Evolutionary conservation across 73 alveolate genomes (phyloP), one percentile per base, ranked within the genome.

Genomic region (Paramecium sonneborni): DNA sequence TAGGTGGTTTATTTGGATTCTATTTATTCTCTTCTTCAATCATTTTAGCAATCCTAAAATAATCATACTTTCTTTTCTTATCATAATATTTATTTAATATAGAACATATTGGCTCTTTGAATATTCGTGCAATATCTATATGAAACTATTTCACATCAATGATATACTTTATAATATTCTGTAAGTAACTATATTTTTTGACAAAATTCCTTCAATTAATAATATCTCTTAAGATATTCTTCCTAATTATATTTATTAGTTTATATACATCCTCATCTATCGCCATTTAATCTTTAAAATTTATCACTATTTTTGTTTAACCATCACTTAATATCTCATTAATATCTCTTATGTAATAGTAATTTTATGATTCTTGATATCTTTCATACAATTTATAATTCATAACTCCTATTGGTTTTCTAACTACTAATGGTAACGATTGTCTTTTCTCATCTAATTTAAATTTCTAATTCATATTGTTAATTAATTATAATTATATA

Each of bases 21-120:
- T 56, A 69, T 70, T 88, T 88, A 88, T 88, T 88, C 21, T 88
- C 94, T 38, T 88, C 91, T 41, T 88, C 94, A 41, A 88, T 88
- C 69, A 88, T 30, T 52, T 88, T 88, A 4, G 94, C 94, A 43
- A 88, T 88, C 15, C 94, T 68, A 70, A 69, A 88, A 43, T 68
- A 88, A 5, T 88, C 94, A 88, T 56, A 69, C 87, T 82, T 88
- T 52, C 94, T 68, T 74, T 88, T 88, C 72, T 88, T 88, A 28
- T 88, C 94, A 44, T 88, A 82, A 76, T 69, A 69, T 21, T 88
- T 76, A 76, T 88, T 88, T 44, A 88, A 24, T 18, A 37, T 88
- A 12, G 85, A 69, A 12, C 85, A 32, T 1, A 88, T 57, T 39
- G 94, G 94, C 67, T 88, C 85, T 85, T 32, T 20, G 9, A 88